phyloP scores from a whole-genome alignment of 1,139 yeast genomes.

The Scheffersomyces illinoinensis region DNA sequence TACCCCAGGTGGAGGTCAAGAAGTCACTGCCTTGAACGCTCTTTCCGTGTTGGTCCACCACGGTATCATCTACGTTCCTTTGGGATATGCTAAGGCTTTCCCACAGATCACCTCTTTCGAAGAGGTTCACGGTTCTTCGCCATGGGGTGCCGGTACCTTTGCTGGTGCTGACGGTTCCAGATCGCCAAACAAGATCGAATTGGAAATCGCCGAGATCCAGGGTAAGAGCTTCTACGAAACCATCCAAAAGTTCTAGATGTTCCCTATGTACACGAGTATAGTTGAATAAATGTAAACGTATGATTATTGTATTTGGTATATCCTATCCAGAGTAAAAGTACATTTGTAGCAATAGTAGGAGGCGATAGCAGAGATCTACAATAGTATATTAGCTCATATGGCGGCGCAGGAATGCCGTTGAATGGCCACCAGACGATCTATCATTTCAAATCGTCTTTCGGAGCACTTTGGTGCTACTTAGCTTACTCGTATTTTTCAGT shows the following conservation, averaged over 20 bases:
- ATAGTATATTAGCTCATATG: no score
- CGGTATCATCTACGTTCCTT: constrained; percentile 39
- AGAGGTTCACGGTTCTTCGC: constrained; percentile 41
- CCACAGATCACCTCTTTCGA: constrained; percentile 27
- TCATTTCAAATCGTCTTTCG: no score
- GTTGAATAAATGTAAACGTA: background rate
- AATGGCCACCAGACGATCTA: no score
- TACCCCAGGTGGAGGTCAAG: constrained; percentile 43
- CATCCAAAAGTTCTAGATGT: constrained; percentile 12
- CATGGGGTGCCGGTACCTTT: constrained; percentile 45
- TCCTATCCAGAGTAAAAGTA: no score
- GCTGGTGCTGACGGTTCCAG: constrained; percentile 42
- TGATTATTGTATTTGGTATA: no score
- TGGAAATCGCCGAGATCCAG: constrained; percentile 33
- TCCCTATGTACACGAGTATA: background rate
- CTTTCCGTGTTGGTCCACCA: constrained; percentile 37
- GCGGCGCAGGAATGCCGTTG: no score
- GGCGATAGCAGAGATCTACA: no score
- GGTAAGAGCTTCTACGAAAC: constrained; percentile 33
- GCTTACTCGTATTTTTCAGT: no score
- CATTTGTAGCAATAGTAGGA: no score
- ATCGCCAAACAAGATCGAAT: constrained; percentile 33
- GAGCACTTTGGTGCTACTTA: no score
- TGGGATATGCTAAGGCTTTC: constrained; percentile 34
- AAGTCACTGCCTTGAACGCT: constrained; percentile 34